Evolutionary conservation across 192 early-diverging fungal species (phyloP), one percentile per base, ranked within the genome.

Genomic region (Linnemannia exigua): DNA sequence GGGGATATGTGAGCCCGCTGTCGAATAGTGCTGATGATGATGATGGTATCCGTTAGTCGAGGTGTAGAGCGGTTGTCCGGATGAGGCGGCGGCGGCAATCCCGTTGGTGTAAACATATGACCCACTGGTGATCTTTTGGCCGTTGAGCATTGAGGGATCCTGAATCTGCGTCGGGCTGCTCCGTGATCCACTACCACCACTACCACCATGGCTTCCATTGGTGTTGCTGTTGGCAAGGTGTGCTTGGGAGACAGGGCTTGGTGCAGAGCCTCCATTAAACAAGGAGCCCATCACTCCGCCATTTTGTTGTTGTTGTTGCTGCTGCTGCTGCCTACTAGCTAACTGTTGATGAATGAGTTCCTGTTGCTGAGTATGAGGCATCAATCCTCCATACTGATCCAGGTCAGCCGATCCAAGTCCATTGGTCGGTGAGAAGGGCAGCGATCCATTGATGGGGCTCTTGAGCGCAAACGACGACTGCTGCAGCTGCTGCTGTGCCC

Each of bases 341-440:
- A 85, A 72, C 61, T 85, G 83, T n/a, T 85, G 77, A 25, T 85
- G 72, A 25, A 85, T 85, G 68, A 85, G 31, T 47, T 85, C 83
- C 54, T 85, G 83, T 17, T 85, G 83, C 51, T 85, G 83, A 3
- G 77, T 79, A n/a, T 85, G 83, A 35, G 77, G 83, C 52, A 72
- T 31, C 19, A 85, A 61, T 36, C 83, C 83, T 67, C 83, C 83
- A 46, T 36, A 76, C n/a, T 79, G 83, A 44, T 85, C 83, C 38
- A 85, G 33, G 4, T 85, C 83, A 52, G 37, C 72, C 3, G 54
- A 37, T 51, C 66, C 73, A 1, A 76, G 50, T 63, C 82, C 82
- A 71, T 76, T 85, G 22, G 69, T 38, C 1, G 35, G 28, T 9
- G 52, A 28, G 9, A 67, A 48, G 48, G 38, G 54, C 41, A 37